Conservation (phyloP, 345 rosid species). For the Populus ilicifolia region DNA sequence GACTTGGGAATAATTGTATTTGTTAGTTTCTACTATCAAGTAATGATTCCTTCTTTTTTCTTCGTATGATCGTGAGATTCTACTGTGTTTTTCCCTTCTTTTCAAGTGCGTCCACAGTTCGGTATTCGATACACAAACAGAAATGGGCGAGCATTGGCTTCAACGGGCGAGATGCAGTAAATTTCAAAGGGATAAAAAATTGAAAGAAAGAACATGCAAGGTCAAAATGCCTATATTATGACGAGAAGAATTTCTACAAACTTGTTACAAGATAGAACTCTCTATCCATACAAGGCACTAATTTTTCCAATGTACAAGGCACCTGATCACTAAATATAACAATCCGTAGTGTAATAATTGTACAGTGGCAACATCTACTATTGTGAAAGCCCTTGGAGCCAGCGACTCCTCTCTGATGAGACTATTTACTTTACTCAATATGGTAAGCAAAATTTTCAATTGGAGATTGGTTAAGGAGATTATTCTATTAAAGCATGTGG, state of each 20-base stretch:
- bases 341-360: not conserved
- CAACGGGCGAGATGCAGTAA: not conserved
- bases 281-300: slow-evolving; percentile 4
- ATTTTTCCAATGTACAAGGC: not conserved
- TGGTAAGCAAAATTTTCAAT: slow-evolving; percentile 8
- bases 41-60: too few species aligned
- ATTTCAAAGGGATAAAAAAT: too few species aligned
- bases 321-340: not conserved
- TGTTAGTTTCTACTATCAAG: not conserved
- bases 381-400: not conserved
- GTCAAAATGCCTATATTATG: not conserved
- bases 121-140: not conserved
- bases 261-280: not conserved
- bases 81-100: too few species aligned
- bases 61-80: not conserved
- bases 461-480: not conserved
- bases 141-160: not conserved
- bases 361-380: not conserved
- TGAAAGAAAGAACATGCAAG: not conserved
- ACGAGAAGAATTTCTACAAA: not conserved
- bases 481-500: not conserved
- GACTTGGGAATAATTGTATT: not conserved
- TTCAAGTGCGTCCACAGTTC: not conserved
- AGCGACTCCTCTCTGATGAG: not conserved
- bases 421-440: not conserved